Base-by-base conservation (phyloP, 805 yeast species). In the Yarrowia hollandica region DNA sequence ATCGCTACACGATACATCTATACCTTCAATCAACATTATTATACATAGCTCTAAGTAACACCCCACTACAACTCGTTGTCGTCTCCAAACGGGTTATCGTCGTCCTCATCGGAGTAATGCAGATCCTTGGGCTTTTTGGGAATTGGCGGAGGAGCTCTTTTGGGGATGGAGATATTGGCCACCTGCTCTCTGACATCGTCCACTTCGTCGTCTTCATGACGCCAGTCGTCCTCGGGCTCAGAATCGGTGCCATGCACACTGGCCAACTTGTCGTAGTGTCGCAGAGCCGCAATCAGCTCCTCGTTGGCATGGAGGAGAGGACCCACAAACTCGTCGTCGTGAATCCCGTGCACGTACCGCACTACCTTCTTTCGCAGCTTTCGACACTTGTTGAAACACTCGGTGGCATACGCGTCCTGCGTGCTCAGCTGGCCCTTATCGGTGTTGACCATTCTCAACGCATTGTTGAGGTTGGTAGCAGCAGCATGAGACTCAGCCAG, bases 231-330 rank as follows among this genome's bases (percentile, higher is more conserved):
- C 15, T 75, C 77, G 11, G 78, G 77, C 59, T 77, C 82, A 44
- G 72, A 72, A 26, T 71, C 75, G 31, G 68, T 67, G 26, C 74
- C 79, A 11, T 76, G 58, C 64, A 82, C 71, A 61, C 75, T 62
- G 64, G 83, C 71, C 74, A 75, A 71, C 48, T 79, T 78, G 61
- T 91, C 96, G 69, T 82, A 91, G 57, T 76, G 72, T 65, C 83
- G 82, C 66, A 94, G 78, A 0, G 90, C 85, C 4, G 75, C 75
- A 6, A 94, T 95, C 62, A 94, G 78, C 69, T 89, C 91, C 66
- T 94, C 99, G 69, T 94, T 94, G 42, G 97, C 95, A 65, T 82
- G 85, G 60, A 94, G 82, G 63, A 94, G 77, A 41, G 89, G 80
- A n/a, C 97, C 98, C 63, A 94, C 73, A 62, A 83, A 86, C 67